A percentile compares a stretch with the other conserved stretches of the same genome.
Evolutionary conservation across 176 grass and related monocot genomes (phyloP).

Genomic region (Oryza officinalis): DNA sequence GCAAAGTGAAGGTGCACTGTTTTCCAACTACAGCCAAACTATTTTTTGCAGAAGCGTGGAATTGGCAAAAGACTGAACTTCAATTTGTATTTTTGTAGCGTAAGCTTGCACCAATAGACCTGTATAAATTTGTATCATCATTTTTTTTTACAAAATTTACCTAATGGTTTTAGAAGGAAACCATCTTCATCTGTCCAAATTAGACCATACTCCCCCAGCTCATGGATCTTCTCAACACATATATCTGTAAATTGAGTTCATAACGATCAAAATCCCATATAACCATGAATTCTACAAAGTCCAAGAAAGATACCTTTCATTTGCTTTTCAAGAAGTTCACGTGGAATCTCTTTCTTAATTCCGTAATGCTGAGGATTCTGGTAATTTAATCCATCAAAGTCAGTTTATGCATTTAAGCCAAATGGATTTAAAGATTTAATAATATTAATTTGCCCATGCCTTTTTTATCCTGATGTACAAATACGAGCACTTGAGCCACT

Average conservation of each 20-base stretch:
- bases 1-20: neutral
- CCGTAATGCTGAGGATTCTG: slow-evolving; percentile 97
- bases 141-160: slow-evolving; percentile 36
- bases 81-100: too few species aligned
- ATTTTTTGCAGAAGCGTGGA: neutral
- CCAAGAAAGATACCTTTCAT: slow-evolving; percentile 64
- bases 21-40: slow-evolving; percentile 7
- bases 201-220: slow-evolving; percentile 80
- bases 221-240: slow-evolving; percentile 86
- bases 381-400: slow-evolving; percentile 37
- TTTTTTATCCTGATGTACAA: slow-evolving; percentile 90
- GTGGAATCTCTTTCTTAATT: slow-evolving; percentile 64
- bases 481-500: slow-evolving; percentile 96
- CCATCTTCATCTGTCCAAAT: slow-evolving; percentile 85
- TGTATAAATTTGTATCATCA: too few species aligned
- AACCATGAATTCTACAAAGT: slow-evolving; percentile 11
- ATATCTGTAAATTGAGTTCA: slow-evolving; percentile 64
- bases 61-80: too few species aligned
- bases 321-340: slow-evolving; percentile 70
- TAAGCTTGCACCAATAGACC: too few species aligned
- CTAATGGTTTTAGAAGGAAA: slow-evolving; percentile 89
- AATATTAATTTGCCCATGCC: slow-evolving; percentile 47
- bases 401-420: slow-evolving; percentile 26
- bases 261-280: slow-evolving; percentile 27
- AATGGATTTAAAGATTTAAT: slow-evolving; percentile 18